Evolutionary conservation across 1,139 yeast genomes (phyloP).

Genomic region (Entelexis sorbosivorans): DNA sequence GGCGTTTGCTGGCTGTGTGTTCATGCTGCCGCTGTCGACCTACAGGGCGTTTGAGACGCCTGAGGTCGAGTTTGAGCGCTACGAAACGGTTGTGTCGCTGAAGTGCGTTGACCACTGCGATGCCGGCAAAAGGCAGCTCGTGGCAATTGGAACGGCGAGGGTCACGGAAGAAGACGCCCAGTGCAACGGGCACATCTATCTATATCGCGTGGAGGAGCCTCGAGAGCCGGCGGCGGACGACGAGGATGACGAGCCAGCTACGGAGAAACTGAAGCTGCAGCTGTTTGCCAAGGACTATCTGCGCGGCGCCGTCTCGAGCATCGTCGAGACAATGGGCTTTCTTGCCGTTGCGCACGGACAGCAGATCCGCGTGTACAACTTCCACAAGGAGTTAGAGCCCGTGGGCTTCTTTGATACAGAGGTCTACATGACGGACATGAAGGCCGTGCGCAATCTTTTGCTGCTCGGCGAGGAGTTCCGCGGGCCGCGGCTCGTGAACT

Average conservation of each 20-base stretch:
- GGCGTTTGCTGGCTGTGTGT: conserved; percentile 8
- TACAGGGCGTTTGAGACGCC: conserved; percentile 5
- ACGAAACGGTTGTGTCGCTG: conserved; percentile 15
- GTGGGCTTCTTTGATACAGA: conserved; percentile 88
- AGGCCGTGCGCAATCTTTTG: conserved; percentile 70
- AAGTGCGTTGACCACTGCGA: conserved; percentile 10
- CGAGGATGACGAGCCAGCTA: not conserved
- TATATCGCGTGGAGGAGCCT: not conserved
- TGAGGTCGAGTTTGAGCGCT: not conserved
- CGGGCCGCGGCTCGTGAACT: conserved; percentile 75
- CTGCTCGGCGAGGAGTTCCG: conserved; percentile 72
- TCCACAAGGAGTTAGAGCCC: conserved; percentile 71
- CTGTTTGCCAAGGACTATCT: conserved; percentile 61
- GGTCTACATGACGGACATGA: conserved; percentile 66
- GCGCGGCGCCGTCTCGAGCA: conserved; percentile 73
- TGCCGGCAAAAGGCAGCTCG: conserved; percentile 39
- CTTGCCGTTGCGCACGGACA: conserved; percentile 83
- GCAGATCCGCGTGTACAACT: conserved; percentile 62
- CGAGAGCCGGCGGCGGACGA: not conserved
- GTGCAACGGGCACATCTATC: conserved; percentile 57
- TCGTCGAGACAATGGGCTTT: conserved; percentile 75
- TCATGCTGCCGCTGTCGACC: conserved; percentile 5
- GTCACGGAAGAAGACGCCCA: conserved; percentile 69
- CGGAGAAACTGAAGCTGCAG: not conserved
- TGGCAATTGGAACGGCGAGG: conserved; percentile 70